phyloP scores from a whole-genome alignment of 768 basidiomycete genomes.

The Cyathus striatus region DNA sequence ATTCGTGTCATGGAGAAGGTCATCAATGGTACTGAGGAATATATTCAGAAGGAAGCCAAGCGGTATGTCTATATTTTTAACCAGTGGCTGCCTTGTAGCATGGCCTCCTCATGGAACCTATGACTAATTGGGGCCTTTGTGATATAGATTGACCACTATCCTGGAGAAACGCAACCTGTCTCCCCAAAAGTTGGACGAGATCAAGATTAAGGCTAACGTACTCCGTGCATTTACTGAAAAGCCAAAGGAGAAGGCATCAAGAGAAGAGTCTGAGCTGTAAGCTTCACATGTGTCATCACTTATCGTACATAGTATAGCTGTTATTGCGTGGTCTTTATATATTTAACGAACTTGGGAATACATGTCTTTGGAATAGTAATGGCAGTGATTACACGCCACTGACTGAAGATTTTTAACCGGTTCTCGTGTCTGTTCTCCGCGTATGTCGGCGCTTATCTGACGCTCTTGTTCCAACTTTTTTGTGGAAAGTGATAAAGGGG shows the following conservation, averaged over 20 bases:
- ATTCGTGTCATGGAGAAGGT: conserved; percentile 89
- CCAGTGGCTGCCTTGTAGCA: background rate
- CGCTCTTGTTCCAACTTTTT: no score
- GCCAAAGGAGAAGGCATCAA: conserved; percentile 28
- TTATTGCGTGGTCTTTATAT: no score
- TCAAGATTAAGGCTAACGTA: conserved; percentile 89
- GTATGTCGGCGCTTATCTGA: background rate
- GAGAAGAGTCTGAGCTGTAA: conserved; percentile 42
- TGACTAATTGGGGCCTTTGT: conserved; percentile 11
- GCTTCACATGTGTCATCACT: conserved; percentile 2
- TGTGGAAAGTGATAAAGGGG: no score
- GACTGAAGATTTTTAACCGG: no score
- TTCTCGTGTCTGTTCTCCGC: conserved; percentile 3
- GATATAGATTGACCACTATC: conserved; percentile 47
- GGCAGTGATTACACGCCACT: no score
- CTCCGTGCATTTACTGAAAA: conserved; percentile 55
- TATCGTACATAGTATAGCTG: background rate
- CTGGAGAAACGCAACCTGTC: conserved; percentile 75
- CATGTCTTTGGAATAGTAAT: no score
- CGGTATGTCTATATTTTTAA: conserved; percentile 47
- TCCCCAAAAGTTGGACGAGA: conserved; percentile 82
- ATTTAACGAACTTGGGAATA: no score
- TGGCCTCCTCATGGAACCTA: conserved; percentile 1
- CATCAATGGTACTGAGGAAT: conserved; percentile 60
- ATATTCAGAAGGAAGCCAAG: conserved; percentile 80